Evolutionary conservation across 2,329 filamentous ascomycete genomes (phyloP), one percentile per base, ranked within the genome.

Genomic region (Achaetomium macrosporum): DNA sequence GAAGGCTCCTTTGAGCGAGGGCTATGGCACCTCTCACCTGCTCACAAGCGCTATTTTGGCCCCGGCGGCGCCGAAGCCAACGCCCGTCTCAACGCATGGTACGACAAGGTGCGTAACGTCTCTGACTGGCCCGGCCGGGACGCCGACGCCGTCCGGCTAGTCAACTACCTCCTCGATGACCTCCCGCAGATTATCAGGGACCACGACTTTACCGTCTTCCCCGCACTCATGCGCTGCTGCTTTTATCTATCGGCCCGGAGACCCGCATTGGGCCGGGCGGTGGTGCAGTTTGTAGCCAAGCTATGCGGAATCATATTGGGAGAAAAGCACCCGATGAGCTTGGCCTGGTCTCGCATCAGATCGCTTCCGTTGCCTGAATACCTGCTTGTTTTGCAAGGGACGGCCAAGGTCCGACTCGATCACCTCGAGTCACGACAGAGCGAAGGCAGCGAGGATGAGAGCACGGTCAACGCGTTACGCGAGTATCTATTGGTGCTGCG

Each of bases 131-230:
- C 48, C 5, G 59, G 57, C 13, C 31, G 47, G 4, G 39, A 59
- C 3, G 57, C 56, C 31, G 57, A 59, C 15, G 59, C 57, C 1
- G 61, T 64, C 17, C 41, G 31, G 5, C 51, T 58, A 13, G 53
- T 64, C 37, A 58, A 61, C 56, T 29, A 16, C 13, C 54, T 57
- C 40, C 55, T 65, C 45, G 62, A 65, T 50, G 49, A 59, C 42
- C 53, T 65, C 17, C 54, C 51, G 8, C 54, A 57, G 54, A 52
- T 62, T 39, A 42, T 65, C 30, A 47, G 45, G 12, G 61, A 64
- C 19, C 55, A 64, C 41, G 63, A 64, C 43, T 57, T 55, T 16
- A 42, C 59, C 7, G 50, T 64, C 25, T 57, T 65, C 40, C 48
- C 51, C 4, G 51, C 51, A 1, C 48, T 58, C 8, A 45, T 60